A percentile compares a stretch with the other conserved stretches of the same genome.
phyloP scores from a whole-genome alignment of 2,329 filamentous ascomycete genomes.

The Colletotrichum noveboracense region DNA sequence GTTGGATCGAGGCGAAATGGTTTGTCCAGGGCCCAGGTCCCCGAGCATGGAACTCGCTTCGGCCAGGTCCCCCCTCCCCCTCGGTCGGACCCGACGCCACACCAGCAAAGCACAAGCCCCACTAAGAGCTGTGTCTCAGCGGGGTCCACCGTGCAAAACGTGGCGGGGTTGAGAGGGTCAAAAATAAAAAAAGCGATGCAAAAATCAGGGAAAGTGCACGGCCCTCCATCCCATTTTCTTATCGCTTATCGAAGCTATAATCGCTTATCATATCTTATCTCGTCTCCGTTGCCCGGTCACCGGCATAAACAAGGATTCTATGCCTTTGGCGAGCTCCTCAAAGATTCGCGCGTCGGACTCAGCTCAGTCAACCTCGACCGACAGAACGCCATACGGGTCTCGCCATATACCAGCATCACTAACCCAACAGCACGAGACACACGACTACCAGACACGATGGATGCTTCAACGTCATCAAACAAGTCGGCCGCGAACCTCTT shows the following conservation, averaged over 20 bases:
- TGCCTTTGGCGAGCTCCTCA: neutral
- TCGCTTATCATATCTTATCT: slow-evolving; percentile 11
- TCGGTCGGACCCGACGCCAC: slow-evolving; percentile 5
- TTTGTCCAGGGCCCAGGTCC: neutral
- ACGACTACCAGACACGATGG: neutral
- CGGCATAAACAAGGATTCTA: slow-evolving; percentile 17
- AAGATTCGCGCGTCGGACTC: neutral
- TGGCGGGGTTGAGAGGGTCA: neutral
- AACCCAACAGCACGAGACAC: neutral
- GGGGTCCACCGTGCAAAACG: slow-evolving; percentile 12
- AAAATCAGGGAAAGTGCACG: neutral
- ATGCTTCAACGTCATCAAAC: slow-evolving; percentile 9
- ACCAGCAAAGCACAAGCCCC: neutral
- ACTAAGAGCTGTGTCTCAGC: neutral
- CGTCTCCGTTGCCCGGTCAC: slow-evolving; percentile 12
- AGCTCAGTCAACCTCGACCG: neutral
- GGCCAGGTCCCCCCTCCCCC: neutral
- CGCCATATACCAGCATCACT: neutral
- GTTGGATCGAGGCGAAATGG: neutral
- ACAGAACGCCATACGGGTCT: neutral
- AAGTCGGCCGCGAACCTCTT: slow-evolving; percentile 64
- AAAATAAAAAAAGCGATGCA: neutral
- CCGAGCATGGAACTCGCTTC: neutral
- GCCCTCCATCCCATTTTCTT: neutral
- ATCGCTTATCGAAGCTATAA: neutral